Evolutionary conservation across 163 green algal species (phyloP).

Genomic region (Chlamydomonas reinhardtii): DNA sequence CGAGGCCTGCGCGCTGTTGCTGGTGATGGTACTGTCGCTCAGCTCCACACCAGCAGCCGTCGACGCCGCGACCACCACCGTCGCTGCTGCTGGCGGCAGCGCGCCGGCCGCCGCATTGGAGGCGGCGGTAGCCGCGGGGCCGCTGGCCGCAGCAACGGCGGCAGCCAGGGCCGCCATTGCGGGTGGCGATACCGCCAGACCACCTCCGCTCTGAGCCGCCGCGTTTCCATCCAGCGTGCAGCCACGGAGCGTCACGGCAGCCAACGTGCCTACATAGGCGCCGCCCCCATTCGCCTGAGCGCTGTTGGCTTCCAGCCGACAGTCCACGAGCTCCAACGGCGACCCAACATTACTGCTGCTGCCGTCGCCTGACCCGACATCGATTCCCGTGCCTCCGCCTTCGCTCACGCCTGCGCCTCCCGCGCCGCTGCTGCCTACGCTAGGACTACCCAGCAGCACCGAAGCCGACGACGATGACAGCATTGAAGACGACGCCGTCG

Average conservation of each 20-base stretch:
- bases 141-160: too few relatives aligned
- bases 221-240: not conserved
- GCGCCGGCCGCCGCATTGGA: not conserved
- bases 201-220: not conserved
- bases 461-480: too few relatives aligned
- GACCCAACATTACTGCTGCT: not conserved
- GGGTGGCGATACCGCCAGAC: not conserved
- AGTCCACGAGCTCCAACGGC: constrained; percentile 8
- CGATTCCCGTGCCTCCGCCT: too few relatives aligned
- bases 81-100: too few relatives aligned
- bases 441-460: too few relatives aligned
- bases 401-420: not conserved
- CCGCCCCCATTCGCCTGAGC: not conserved
- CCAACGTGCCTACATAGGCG: not conserved
- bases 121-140: too few relatives aligned
- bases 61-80: too few relatives aligned
- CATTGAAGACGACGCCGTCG: too few relatives aligned
- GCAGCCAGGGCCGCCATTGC: not conserved
- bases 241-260: not conserved
- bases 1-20: not conserved
- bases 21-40: not conserved
- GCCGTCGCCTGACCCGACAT: too few relatives aligned
- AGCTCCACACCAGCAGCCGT: not conserved
- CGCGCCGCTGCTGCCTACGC: too few relatives aligned
- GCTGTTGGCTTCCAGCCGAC: not conserved